These are phyloP conservation scores for Neurospora sp. DNA, from an alignment of 495 filamentous ascomycete genomes.

Conservation along the genomic window DNA sequence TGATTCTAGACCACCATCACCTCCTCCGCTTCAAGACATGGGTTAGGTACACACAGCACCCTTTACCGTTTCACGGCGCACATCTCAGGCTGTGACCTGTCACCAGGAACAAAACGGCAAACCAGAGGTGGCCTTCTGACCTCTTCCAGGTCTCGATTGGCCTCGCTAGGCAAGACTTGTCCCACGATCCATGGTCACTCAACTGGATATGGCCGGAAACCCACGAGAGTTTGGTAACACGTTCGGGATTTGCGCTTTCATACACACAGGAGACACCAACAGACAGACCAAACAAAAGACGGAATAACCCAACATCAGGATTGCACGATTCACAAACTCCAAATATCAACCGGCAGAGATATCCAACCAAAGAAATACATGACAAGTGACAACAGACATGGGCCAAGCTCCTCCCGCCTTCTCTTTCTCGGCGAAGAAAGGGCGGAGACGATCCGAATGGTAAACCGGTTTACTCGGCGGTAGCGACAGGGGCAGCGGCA, in stretches of 20 bases:
- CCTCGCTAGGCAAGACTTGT: not conserved
- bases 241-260: not conserved
- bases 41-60: not conserved
- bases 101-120: not conserved
- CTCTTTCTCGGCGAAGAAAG: not conserved
- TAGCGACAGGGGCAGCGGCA: not conserved
- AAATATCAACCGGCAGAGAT: slow-evolving; percentile 6
- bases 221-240: not conserved
- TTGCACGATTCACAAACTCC: not conserved
- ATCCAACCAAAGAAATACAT: slow-evolving; percentile 13
- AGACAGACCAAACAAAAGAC: not conserved
- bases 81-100: not conserved
- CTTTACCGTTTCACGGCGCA: not conserved
- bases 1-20: not conserved
- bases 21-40: not conserved
- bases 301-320: not conserved
- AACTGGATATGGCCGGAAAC: not conserved
- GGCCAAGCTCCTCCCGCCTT: not conserved
- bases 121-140: not conserved
- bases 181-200: not conserved
- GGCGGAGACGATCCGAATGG: not conserved
- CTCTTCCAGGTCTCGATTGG: not conserved
- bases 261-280: not conserved
- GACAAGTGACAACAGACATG: not conserved
- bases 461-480: slow-evolving; percentile 7